Base-by-base conservation (phyloP, 2,329 filamentous ascomycete species). In the Stagonosporopsis tanaceti region DNA sequence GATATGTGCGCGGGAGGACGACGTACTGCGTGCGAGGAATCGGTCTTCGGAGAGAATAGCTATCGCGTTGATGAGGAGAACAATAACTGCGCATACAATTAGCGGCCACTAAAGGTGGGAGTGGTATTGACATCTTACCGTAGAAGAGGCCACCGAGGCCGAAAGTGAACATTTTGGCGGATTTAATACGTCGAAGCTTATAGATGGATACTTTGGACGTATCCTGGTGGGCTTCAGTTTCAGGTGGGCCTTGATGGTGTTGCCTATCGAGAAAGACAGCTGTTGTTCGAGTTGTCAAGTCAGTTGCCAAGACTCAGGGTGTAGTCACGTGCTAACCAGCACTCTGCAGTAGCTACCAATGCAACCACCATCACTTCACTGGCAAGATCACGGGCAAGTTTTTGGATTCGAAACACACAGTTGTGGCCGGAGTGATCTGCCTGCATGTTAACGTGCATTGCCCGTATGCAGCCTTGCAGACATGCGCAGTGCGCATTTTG, bases 21-120 rank as follows among this genome's bases (percentile, higher is more conserved):
- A 78, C 83, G 65, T 87, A 89, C 80, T 93, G 78, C 92, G 87
- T 55, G 89, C 90, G 65, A 97, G 90, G 78, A 97, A 97, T 61
- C 93, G 90, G 80, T 97, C 93, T 86, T 97, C 93, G 69, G 92
- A 96, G 64, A 98, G 89, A 73, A 97, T 88, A 63, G 93, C 92
- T 74, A 98, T 89, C 65, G 92, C 92, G 79, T 99, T 99, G 79
- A 95, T 88, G 75, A 98, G 86, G 72, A 98, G 91, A 75, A 96
- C 84, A 67, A 87, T 85, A 66, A 94, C 91, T 93, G 71, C 25
- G 15, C 28, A 22, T 37, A 54, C 37, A 60, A 62, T 70, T 46
- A 68, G 65, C 60, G 35, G 45, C 57, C 45, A 51, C 47, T 44
- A 46, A 44, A 47, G 15, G 17, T 44, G n/a, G 12, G n/a, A 71